Evolutionary conservation across 768 basidiomycete species (phyloP).

Genomic region (Leucocoprinus leucothites): DNA sequence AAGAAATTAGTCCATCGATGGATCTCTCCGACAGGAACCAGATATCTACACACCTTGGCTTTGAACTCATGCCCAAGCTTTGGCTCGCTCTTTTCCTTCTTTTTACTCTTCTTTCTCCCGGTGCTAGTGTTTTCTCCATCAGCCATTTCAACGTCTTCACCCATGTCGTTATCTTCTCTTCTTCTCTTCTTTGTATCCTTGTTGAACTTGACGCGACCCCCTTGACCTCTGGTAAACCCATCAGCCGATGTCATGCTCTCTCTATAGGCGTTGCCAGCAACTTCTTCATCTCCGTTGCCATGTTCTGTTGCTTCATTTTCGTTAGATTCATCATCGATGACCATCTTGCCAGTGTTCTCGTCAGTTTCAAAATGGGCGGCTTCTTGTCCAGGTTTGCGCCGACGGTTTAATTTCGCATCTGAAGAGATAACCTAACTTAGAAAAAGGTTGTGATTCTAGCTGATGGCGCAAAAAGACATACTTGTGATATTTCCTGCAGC

Average conservation of each 20-base stretch:
- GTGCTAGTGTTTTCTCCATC: slow-evolving; percentile 51
- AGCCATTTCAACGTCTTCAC: slow-evolving; percentile 61
- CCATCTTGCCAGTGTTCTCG: slow-evolving; percentile 75
- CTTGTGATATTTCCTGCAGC: slow-evolving; percentile 68
- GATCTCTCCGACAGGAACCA: background rate
- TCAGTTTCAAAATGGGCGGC: slow-evolving; percentile 86
- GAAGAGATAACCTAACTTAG: slow-evolving; percentile 9
- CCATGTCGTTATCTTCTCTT: slow-evolving; percentile 45
- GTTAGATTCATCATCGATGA: slow-evolving; percentile 61
- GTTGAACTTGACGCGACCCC: slow-evolving; percentile 90
- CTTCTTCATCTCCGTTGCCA: slow-evolving; percentile 37
- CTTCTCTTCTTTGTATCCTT: slow-evolving; percentile 95
- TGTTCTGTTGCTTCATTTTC: slow-evolving; percentile 33
- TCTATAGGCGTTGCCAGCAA: slow-evolving; percentile 77
- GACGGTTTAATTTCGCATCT: slow-evolving; percentile 47
- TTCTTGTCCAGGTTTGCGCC: slow-evolving; percentile 82
- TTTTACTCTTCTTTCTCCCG: slow-evolving; percentile 52
- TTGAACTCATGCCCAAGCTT: slow-evolving; percentile 87
- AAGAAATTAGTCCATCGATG: background rate
- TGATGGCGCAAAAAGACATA: slow-evolving; percentile 34
- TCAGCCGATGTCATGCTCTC: slow-evolving; percentile 84
- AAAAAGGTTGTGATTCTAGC: background rate
- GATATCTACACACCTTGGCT: slow-evolving; percentile 69
- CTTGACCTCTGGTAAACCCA: slow-evolving; percentile 82
- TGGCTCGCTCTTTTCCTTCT: slow-evolving; percentile 35